Base-by-base conservation (phyloP, 2,329 filamentous ascomycete genomes). In the Colletotrichum liaoningense region DNA sequence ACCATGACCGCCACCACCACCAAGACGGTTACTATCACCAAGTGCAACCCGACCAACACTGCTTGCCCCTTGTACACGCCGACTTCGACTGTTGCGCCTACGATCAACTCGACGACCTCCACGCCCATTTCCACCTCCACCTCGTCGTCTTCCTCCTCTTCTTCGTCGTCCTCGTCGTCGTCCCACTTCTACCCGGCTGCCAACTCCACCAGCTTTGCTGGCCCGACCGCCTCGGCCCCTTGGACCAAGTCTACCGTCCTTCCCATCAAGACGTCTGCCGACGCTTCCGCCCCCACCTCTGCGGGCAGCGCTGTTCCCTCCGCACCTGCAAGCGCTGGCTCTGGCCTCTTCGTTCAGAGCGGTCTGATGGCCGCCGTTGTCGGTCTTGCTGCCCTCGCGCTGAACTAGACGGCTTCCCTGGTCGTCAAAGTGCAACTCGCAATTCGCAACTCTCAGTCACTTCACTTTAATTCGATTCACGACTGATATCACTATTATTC, bases 21-120 rank as follows among this genome's bases (percentile, higher is more conserved):
- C 67, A 80, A 79, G 76, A 84, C 83, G 63, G 71, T 85, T 75
- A 88, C 86, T 78, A 81, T 88, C 78, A 88, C 86, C 70, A 77
- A 81, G 77, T 87, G 87, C 83, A 82, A 84, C 79, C 83, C 85
- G 56, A 81, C 80, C 12, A 80, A 83, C 74, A 80, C 82, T 75
- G 81, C 85, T 79, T 87, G 86, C 83, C 84, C 86, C 67, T 78
- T 79, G 73, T 79, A 77, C 75, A 79, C 78, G 74, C 59, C 77
- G 59, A 74, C 77, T 71, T 80, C 81, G 69, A 77, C 80, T 26
- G 77, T 76, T 56, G n/a, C 63, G 62, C 69, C 72, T 9, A 59
- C 26, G 59, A 59, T 72, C 57, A 71, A 64, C 55, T 73, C 71
- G 66, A 79, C 77, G 73, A 63, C 77, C 52, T 74, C 75, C 71